Conservation (phyloP, 2,329 filamentous ascomycete genomes). For the Basipetospora chlamydospora region DNA sequence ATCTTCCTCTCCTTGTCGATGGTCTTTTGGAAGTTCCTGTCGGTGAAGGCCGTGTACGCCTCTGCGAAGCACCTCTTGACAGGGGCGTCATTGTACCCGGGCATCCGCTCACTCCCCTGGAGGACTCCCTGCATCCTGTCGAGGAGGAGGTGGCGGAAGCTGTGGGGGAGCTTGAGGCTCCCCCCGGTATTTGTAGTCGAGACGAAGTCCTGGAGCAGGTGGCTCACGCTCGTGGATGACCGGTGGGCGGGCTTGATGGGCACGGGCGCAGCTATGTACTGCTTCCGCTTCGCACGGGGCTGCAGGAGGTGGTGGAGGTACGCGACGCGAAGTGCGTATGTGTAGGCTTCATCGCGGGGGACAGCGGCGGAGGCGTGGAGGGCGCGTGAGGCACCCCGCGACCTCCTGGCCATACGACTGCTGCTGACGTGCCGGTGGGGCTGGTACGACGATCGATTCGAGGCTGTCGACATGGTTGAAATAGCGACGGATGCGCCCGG, state of each 20-base stretch:
- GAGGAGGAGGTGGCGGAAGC: conserved; percentile 36
- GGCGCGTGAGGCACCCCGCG: conserved; percentile 30
- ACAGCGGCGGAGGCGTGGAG: conserved; percentile 27
- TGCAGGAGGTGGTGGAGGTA: conserved; percentile 89
- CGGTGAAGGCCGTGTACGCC: conserved; percentile 86
- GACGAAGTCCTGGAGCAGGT: conserved; percentile 77
- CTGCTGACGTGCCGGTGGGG: conserved; percentile 30
- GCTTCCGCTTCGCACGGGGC: conserved; percentile 75
- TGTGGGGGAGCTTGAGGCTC: conserved; percentile 41
- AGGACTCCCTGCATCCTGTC: conserved; percentile 72
- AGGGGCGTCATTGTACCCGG: conserved; percentile 78
- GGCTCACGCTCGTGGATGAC: conserved; percentile 60
- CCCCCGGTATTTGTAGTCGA: conserved; percentile 24
- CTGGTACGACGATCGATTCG: conserved; percentile 22
- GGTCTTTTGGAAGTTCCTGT: conserved; percentile 71
- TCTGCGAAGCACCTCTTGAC: conserved; percentile 91
- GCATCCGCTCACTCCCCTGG: conserved; percentile 66
- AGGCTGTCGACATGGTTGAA: conserved; percentile 9
- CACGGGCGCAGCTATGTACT: conserved; percentile 55
- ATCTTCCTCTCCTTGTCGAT: conserved; percentile 90
- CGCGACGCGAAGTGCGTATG: conserved; percentile 77
- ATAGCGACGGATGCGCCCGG: too few species aligned
- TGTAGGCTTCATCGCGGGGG: conserved; percentile 71
- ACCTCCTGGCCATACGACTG: conserved; percentile 22
- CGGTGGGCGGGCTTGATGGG: conserved; percentile 38